Percentiles rank a stretch among this genome's conserved stretches.
Evolutionary conservation across 2,329 filamentous ascomycete genomes (phyloP).

Genomic region (Chrysoporthe deuterocubensis): DNA sequence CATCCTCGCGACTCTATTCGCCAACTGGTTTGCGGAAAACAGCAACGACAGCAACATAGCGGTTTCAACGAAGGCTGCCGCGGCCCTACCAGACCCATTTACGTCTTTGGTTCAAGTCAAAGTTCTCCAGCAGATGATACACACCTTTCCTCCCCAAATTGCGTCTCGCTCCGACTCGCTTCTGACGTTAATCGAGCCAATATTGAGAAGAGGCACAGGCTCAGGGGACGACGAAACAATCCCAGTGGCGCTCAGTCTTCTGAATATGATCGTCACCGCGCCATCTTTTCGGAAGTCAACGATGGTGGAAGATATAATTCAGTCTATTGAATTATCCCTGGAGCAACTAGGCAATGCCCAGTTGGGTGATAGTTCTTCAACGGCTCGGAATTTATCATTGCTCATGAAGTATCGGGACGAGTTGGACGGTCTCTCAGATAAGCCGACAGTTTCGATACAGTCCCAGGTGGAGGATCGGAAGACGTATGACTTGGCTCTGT

Average conservation of each 20-base stretch:
- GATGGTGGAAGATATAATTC: slow-evolving; percentile 46
- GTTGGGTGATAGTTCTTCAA: slow-evolving; percentile 51
- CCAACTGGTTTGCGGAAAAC: slow-evolving; percentile 55
- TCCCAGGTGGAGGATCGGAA: slow-evolving; percentile 63
- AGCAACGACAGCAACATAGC: slow-evolving; percentile 36
- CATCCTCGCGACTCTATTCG: slow-evolving; percentile 64
- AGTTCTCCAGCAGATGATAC: slow-evolving; percentile 68
- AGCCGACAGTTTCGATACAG: slow-evolving; percentile 44
- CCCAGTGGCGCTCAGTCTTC: slow-evolving; percentile 60
- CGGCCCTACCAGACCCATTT: slow-evolving; percentile 45
- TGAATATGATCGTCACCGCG: slow-evolving; percentile 64
- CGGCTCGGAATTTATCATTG: slow-evolving; percentile 59
- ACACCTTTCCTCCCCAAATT: slow-evolving; percentile 64
- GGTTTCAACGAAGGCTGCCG: slow-evolving; percentile 31
- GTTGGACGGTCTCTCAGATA: slow-evolving; percentile 49
- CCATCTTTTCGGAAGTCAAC: slow-evolving; percentile 58
- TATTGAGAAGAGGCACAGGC: slow-evolving; percentile 52
- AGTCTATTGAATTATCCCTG: slow-evolving; percentile 54
- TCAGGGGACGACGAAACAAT: slow-evolving; percentile 52
- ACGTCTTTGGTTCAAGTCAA: slow-evolving; percentile 60
- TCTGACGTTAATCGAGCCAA: slow-evolving; percentile 64
- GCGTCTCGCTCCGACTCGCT: slow-evolving; percentile 67
- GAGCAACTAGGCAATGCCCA: slow-evolving; percentile 45
- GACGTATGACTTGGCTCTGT: slow-evolving; percentile 64
- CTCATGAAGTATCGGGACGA: slow-evolving; percentile 61